phyloP scores from a whole-genome alignment of 2,329 filamentous ascomycete species.

The Parastagonospora nodorum region DNA sequence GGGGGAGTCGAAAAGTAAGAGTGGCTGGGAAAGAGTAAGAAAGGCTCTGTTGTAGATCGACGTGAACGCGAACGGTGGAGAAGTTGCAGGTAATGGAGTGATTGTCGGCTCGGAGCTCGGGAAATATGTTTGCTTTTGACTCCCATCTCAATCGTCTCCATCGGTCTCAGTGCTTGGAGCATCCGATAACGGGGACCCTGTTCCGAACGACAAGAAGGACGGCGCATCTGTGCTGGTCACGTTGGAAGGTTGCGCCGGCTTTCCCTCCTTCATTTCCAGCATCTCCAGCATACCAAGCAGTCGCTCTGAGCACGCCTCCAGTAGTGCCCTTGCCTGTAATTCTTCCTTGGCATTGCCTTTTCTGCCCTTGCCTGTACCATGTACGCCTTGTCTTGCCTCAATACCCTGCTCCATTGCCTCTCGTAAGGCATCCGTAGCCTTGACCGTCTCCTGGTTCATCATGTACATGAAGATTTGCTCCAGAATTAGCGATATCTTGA shows the following conservation, averaged over 20 bases:
- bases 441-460: slow-evolving; percentile 28
- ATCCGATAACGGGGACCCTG: slow-evolving; percentile 28
- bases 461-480: slow-evolving; percentile 40
- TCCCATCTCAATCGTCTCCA: slow-evolving; percentile 1
- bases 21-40: too few species aligned
- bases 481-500: slow-evolving; percentile 43
- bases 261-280: slow-evolving; percentile 27
- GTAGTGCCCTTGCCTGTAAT: slow-evolving; percentile 37
- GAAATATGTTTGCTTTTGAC: too few species aligned
- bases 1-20: too few species aligned
- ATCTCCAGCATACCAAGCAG: slow-evolving; percentile 43
- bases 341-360: slow-evolving; percentile 45
- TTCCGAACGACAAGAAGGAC: slow-evolving; percentile 23
- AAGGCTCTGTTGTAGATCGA: too few species aligned
- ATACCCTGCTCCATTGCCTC: slow-evolving; percentile 60
- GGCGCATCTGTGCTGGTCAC: not conserved
- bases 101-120: too few species aligned
- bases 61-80: too few species aligned
- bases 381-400: slow-evolving; percentile 52
- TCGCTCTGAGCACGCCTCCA: slow-evolving; percentile 43
- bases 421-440: slow-evolving; percentile 41
- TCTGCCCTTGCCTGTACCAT: slow-evolving; percentile 52
- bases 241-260: slow-evolving; percentile 11
- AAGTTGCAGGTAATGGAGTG: too few species aligned
- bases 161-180: slow-evolving; percentile 29